A percentile compares a stretch with the other conserved stretches of the same genome.
Conservation (phyloP, 495 filamentous ascomycete genomes). For the Pyronema domesticum region DNA sequence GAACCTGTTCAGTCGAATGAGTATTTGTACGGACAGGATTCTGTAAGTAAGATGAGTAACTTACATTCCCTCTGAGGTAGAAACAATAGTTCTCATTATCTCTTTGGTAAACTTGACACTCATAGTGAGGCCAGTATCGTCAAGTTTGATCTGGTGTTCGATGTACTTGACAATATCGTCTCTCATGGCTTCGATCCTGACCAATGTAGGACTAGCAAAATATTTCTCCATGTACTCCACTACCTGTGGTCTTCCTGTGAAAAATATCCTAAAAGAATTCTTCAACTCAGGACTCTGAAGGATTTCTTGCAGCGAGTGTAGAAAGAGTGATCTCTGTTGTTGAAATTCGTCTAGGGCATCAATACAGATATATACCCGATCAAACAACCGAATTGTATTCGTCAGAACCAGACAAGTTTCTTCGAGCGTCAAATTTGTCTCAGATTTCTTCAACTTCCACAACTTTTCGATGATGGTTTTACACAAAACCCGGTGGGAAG, state of each 20-base stretch:
- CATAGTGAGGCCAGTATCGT: background rate
- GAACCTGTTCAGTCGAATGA: background rate
- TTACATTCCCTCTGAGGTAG: background rate
- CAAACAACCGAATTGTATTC: background rate
- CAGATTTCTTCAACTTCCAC: background rate
- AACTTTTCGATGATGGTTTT: background rate
- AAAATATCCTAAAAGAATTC: background rate
- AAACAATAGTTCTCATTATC: background rate
- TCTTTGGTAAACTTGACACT: background rate
- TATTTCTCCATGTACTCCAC: background rate
- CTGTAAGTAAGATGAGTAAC: background rate
- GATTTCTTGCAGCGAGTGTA: background rate
- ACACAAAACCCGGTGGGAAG: too few species aligned
- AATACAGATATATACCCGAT: background rate
- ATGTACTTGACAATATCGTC: background rate
- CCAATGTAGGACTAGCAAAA: background rate
- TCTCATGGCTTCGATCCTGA: background rate
- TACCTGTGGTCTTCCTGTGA: background rate
- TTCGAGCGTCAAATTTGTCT: background rate
- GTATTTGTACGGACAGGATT: background rate
- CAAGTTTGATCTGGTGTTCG: background rate
- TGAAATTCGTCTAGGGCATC: background rate
- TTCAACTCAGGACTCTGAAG: background rate
- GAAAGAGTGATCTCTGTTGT: background rate
- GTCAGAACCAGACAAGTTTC: background rate